Evolutionary conservation across 1,139 yeast species (phyloP).

Genomic region (Scheffersomyces segobiensis): DNA sequence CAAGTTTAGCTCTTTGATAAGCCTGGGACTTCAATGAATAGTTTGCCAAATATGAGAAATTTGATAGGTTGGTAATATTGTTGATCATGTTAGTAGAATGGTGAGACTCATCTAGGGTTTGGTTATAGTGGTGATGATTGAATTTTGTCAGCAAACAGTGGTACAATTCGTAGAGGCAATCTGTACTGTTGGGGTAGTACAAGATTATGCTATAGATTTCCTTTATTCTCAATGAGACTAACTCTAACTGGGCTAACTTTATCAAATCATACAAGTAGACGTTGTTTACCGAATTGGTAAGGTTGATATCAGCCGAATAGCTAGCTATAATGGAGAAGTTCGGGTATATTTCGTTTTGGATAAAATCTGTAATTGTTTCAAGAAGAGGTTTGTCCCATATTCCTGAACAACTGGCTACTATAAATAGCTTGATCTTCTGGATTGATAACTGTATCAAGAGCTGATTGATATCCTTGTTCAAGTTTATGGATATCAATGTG

Average conservation of each 20-base stretch:
- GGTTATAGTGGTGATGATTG: slow-evolving; percentile 13
- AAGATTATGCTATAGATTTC: slow-evolving; percentile 69
- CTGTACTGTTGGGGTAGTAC: slow-evolving; percentile 56
- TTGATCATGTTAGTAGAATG: slow-evolving; percentile 9
- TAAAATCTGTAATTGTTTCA: slow-evolving; percentile 36
- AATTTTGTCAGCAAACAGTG: slow-evolving; percentile 38
- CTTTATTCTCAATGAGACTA: slow-evolving; percentile 51
- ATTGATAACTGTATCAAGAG: slow-evolving; percentile 45
- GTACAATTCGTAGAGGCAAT: slow-evolving; percentile 66
- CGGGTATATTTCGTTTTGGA: slow-evolving; percentile 40
- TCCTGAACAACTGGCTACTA: slow-evolving; percentile 33
- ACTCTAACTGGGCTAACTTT: slow-evolving; percentile 44
- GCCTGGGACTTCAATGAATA: slow-evolving; percentile 27
- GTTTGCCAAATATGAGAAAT: slow-evolving; percentile 19
- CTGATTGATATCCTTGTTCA: slow-evolving; percentile 35
- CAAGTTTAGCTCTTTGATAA: slow-evolving; percentile 53
- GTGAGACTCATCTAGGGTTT: slow-evolving; percentile 1
- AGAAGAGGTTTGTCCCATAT: slow-evolving; percentile 47
- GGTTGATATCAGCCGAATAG: slow-evolving; percentile 14
- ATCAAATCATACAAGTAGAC: slow-evolving; percentile 30
- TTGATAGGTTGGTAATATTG: slow-evolving; percentile 14
- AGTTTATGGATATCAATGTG: slow-evolving; percentile 26
- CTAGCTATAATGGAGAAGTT: slow-evolving; percentile 29
- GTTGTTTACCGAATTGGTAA: slow-evolving; percentile 13
- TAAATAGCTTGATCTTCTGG: slow-evolving; percentile 36